Conservation (phyloP, 495 filamentous ascomycete genomes). For the Thozetella sp. region DNA sequence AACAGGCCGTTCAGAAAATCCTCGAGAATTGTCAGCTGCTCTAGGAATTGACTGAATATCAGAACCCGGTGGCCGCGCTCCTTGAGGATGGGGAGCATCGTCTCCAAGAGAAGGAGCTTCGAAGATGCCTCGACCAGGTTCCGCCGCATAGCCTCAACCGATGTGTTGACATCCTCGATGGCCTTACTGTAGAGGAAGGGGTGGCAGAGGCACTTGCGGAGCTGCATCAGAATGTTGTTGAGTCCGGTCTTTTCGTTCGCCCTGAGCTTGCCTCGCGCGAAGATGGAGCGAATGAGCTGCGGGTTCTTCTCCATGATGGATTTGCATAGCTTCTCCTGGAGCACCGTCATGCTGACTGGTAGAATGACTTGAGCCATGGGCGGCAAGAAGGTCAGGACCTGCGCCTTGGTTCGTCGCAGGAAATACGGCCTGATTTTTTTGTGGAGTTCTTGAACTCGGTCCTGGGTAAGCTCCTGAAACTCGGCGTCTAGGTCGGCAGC, state of each 20-base stretch:
- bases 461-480: constrained; percentile 73
- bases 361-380: constrained; percentile 94
- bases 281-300: constrained; percentile 84
- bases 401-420: constrained; percentile 76
- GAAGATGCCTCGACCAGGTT: constrained; percentile 90
- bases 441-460: constrained; percentile 80
- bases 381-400: constrained; percentile 87
- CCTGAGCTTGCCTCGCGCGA: constrained; percentile 65
- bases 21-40: constrained; percentile 86
- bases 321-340: constrained; percentile 94
- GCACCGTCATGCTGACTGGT: constrained; percentile 85
- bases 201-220: constrained; percentile 93
- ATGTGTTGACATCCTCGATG: constrained; percentile 77
- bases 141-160: constrained; percentile 57
- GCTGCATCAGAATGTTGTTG: constrained; percentile 93
- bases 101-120: constrained; percentile 82
- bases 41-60: constrained; percentile 95
- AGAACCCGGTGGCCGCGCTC: constrained; percentile 90
- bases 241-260: constrained; percentile 73
- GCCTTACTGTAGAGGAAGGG: constrained; percentile 89
- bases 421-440: constrained; percentile 81
- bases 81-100: constrained; percentile 89
- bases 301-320: constrained; percentile 90
- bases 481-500: constrained; percentile 74
- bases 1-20: constrained; percentile 81